Base-by-base conservation (phyloP, 192 early-diverging fungal species). In the Podila clonocystis region DNA sequence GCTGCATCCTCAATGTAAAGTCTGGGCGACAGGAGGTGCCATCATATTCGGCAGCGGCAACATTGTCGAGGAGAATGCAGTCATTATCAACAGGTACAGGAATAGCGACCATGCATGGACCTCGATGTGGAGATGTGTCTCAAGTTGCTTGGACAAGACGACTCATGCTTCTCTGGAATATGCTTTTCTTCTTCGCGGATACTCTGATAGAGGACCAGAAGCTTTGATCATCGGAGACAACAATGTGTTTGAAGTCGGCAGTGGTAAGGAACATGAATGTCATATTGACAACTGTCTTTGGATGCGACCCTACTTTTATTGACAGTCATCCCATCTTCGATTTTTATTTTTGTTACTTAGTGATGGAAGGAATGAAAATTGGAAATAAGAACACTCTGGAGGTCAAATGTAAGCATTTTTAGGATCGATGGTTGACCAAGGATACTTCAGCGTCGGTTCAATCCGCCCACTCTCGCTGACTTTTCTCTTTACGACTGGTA, bases 241-340 rank as follows among this genome's bases (percentile, higher is more conserved):
- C 58, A 95, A 95, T 63, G 86, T 91, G 9, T 91, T 95, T 82
- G 91, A 94, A 82, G 92, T 93, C 28, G 91, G 89, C 34, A 88
- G 87, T 28, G 83, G 93, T 93, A 82, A 74, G 87, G 13, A 55
- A 4, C n/a, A 55, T 0, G 24, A 55, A 26, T 8, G n/a, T 26
- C 13, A 1, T 15, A 12, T 45, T 2, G 2, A 1, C 41, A 12
- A 3, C 41, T 45, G 8, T 55, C 26, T 5, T 55, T 82, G 19
- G 45, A 62, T 61, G 36, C 0, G 59, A 50, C 9, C 9, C 22
- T 3, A 63, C 26, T 2, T 22, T 4, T 28, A 0, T 30, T 49
- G 31, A 22, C 34, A 13, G 57, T 73, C 6, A 48, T 2, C 6
- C 41, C 15, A 64, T 17, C 0, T 62, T 22, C n/a, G 34, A 6